These are phyloP conservation scores for Salvia sclarea DNA, from an alignment of 305 asterid species.

Conservation along the genomic window DNA sequence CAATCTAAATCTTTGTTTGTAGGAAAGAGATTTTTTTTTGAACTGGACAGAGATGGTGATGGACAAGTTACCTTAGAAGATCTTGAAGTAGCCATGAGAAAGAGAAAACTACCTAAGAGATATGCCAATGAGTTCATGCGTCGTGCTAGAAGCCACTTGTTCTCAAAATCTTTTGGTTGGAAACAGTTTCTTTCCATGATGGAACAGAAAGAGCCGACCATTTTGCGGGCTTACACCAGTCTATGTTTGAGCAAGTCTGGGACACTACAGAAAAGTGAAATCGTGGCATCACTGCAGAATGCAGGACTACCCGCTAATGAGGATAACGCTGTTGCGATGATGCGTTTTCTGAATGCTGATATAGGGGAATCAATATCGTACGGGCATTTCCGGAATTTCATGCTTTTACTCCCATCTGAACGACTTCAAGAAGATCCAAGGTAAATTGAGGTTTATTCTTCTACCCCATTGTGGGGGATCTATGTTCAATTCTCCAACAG, in stretches of 20 bases:
- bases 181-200: constrained; percentile 86
- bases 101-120: constrained; percentile 88
- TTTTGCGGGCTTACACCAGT: constrained; percentile 93
- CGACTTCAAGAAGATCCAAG: constrained; percentile 98
- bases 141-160: constrained; percentile 87
- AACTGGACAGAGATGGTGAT: constrained; percentile 97
- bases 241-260: constrained; percentile 98
- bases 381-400: constrained; percentile 93
- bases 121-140: constrained; percentile 90
- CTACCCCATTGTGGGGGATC: not conserved
- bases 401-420: constrained; percentile 95
- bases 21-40: constrained; percentile 95
- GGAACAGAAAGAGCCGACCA: constrained; percentile 99
- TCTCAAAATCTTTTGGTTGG: constrained; percentile 95
- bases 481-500: not conserved
- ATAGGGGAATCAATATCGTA: constrained; percentile 90
- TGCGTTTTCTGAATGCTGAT: constrained; percentile 95
- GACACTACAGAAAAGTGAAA: constrained; percentile 86
- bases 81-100: constrained; percentile 90
- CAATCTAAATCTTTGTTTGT: constrained; percentile 33
- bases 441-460: constrained; percentile 36
- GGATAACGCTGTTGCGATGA: constrained; percentile 98
- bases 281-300: constrained; percentile 76
- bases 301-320: constrained; percentile 98
- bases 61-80: constrained; percentile 96